Conservation (phyloP, 257 asterid species). For the Plectranthus barbatus region DNA sequence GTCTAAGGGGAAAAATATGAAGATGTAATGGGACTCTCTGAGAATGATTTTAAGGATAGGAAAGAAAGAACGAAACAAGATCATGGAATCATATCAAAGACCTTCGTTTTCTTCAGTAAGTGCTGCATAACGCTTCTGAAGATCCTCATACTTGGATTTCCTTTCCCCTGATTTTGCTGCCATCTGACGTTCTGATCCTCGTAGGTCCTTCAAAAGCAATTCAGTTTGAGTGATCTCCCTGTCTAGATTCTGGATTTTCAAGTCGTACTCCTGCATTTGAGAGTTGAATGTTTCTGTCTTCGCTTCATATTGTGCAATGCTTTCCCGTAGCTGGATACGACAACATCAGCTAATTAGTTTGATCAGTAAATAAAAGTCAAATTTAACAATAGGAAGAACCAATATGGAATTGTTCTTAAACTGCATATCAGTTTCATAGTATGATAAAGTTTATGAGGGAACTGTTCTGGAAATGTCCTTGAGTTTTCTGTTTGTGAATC, state of each 20-base stretch:
- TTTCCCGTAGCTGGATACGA: slow-evolving; percentile 64
- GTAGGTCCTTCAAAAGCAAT: slow-evolving; percentile 55
- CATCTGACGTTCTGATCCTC: slow-evolving; percentile 51
- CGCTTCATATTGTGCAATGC: slow-evolving; percentile 75
- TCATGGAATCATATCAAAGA: slow-evolving; percentile 13
- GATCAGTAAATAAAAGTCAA: slow-evolving; percentile 11
- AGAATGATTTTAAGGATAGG: neutral
- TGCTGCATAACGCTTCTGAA: slow-evolving; percentile 52
- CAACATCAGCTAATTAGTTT: slow-evolving; percentile 15
- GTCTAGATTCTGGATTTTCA: slow-evolving; percentile 52
- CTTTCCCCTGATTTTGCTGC: slow-evolving; percentile 81
- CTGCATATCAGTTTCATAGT: slow-evolving; percentile 8
- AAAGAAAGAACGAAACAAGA: slow-evolving; percentile 11
- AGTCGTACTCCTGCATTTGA: slow-evolving; percentile 74
- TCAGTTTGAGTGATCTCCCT: slow-evolving; percentile 66
- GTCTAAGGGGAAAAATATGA: slow-evolving; percentile 31
- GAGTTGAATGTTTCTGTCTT: slow-evolving; percentile 50
- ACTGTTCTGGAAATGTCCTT: neutral
- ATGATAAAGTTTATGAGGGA: neutral
- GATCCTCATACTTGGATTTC: slow-evolving; percentile 67
- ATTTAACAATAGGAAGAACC: slow-evolving; percentile 9
- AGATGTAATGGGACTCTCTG: neutral
- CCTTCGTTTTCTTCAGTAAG: slow-evolving; percentile 80
- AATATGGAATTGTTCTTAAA: neutral
- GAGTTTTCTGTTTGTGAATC: neutral